Percentiles rank a stretch among this genome's conserved stretches.
phyloP scores from a whole-genome alignment of 768 basidiomycete genomes.

The Dioszegia hungarica region DNA sequence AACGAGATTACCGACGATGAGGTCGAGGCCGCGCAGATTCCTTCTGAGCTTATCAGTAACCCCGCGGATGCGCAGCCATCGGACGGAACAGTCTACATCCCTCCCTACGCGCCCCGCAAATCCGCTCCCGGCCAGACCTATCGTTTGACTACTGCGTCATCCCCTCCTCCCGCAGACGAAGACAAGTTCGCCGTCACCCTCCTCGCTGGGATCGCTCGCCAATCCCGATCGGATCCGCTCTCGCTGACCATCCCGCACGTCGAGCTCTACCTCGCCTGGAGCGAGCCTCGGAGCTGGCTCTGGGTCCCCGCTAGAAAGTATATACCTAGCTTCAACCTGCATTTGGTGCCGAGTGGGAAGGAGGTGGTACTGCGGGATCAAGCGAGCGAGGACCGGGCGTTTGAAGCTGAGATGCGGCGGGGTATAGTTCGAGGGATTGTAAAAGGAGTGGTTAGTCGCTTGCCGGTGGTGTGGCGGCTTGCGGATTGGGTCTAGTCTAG shows the following conservation, averaged over 20 bases:
- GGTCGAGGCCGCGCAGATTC: background rate
- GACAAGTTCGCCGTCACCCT: background rate
- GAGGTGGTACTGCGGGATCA: background rate
- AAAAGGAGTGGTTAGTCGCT: too few species aligned
- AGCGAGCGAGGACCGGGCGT: background rate
- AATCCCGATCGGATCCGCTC: background rate
- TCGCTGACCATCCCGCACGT: background rate
- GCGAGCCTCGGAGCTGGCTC: background rate
- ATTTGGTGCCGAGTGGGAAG: background rate
- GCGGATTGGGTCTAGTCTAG: slow-evolving; percentile 4
- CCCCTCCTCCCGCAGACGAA: background rate
- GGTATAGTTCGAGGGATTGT: slow-evolving; percentile 2
- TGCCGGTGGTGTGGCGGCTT: slow-evolving; percentile 8
- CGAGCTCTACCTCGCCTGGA: slow-evolving; percentile 6
- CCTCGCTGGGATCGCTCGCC: background rate
- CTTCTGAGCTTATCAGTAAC: background rate
- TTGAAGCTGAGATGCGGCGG: background rate
- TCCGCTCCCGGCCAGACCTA: background rate
- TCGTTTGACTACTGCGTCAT: background rate
- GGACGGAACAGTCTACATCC: background rate
- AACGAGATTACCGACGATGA: slow-evolving; percentile 1
- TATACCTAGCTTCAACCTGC: background rate
- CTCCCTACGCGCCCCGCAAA: background rate
- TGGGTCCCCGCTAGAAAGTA: slow-evolving; percentile 8
- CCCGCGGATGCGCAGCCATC: background rate